Evolutionary conservation across 768 basidiomycete species (phyloP), one percentile per base, ranked within the genome.

Genomic region (Ephemerocybe angulata): DNA sequence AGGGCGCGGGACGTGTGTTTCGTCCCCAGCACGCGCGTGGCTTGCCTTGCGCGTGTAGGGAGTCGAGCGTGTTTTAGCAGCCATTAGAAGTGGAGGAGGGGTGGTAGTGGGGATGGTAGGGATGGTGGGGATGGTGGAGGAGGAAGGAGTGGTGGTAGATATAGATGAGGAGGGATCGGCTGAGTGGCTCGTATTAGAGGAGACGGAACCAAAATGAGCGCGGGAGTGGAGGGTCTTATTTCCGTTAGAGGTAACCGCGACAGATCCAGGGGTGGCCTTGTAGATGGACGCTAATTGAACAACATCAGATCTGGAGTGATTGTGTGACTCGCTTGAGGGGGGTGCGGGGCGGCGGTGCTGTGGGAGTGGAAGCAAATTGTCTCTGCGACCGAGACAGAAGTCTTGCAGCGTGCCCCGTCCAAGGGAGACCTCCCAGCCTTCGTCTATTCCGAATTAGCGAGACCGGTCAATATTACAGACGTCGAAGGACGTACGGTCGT

Each of bases 1-100:
- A 2, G 72, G 74, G 4, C 74, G 72, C 15, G 68, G 69, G 33
- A 74, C 59, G 35, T 67, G 62, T 12, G 21, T 22, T 2, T 58
- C 53, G 7, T n/a, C 17, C 38, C 21, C n/a, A n/a, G n/a, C n/a
- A n/a, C n/a, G n/a, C n/a, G n/a, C 21, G 10, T 6, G 6, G n/a
- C 15, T 4, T 30, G 61, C 52, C 10, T 58, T 60, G 13, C 54
- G 53, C 21, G 25, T 38, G n/a, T 50, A 50, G 29, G 48, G 48
- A 29, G 31, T 50, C 21, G 30, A 10, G n/a, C 25, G 43, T 13
- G 4, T 22, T 24, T 48, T 31, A 3, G 48, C n/a, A n/a, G n/a
- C n/a, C n/a, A n/a, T n/a, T n/a, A n/a, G n/a, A n/a, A n/a, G n/a
- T n/a, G n/a, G n/a, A n/a, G n/a, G n/a, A n/a, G n/a, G n/a, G n/a